These are phyloP conservation scores for Eutrema heterophyllum DNA, from an alignment of 345 rosid species.

Conservation along the genomic window DNA sequence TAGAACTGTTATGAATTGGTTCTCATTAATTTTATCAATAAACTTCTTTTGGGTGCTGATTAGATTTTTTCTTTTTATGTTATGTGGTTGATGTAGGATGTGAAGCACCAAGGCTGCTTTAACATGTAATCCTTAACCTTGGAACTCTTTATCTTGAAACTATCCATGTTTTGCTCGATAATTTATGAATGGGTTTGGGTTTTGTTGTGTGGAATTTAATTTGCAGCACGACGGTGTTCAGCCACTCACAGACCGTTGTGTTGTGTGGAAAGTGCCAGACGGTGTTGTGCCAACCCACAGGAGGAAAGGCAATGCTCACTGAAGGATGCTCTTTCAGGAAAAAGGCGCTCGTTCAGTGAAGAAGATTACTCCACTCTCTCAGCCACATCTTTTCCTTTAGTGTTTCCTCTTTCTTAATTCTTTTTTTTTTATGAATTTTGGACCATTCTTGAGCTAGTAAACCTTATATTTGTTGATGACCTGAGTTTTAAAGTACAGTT, in stretches of 20 bases:
- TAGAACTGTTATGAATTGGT: not conserved
- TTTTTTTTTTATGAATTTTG: not conserved
- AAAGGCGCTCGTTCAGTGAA: slow-evolving; percentile 34
- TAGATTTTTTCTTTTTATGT: not conserved
- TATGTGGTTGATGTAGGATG: slow-evolving; percentile 34
- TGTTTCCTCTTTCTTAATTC: not conserved
- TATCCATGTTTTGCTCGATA: not conserved
- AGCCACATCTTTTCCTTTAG: not conserved
- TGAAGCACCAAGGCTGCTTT: slow-evolving; percentile 58
- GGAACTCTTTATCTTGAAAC: not conserved
- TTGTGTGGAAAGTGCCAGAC: slow-evolving; percentile 57
- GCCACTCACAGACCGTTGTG: slow-evolving; percentile 62
- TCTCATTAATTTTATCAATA: not conserved
- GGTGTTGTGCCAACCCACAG: slow-evolving; percentile 53
- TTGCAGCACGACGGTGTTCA: slow-evolving; percentile 49
- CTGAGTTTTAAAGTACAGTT: not conserved
- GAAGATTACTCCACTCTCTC: not conserved
- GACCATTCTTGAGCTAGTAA: not conserved
- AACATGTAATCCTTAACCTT: slow-evolving; percentile 33
- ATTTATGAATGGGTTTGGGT: not conserved
- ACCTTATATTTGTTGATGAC: not conserved
- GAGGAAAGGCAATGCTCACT: slow-evolving; percentile 45
- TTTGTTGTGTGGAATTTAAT: not conserved
- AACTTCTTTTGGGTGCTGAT: not conserved
- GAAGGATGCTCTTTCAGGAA: slow-evolving; percentile 58